Percentiles rank a stretch among this genome's conserved stretches.
Conservation (phyloP, 2,329 filamentous ascomycete species). For the Cytospora leucostoma region DNA sequence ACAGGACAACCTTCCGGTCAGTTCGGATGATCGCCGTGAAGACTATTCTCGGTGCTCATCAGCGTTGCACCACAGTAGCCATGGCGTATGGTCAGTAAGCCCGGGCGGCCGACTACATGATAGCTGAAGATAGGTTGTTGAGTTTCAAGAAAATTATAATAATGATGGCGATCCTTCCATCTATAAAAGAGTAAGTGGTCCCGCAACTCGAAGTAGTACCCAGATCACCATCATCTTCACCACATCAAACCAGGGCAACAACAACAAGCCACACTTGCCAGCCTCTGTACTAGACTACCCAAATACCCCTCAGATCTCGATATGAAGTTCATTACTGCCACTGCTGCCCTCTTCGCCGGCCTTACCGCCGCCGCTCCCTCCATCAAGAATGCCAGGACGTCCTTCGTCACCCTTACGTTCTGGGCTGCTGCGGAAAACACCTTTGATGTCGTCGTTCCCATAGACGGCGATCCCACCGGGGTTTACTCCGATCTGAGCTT, state of each 20-base stretch:
- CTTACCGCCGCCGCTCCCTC: conserved; percentile 25
- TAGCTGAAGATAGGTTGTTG: conserved; percentile 1
- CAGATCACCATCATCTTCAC: conserved; percentile 9
- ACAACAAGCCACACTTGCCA: background rate
- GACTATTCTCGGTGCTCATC: background rate
- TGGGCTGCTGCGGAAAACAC: conserved; percentile 28
- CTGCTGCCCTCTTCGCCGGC: conserved; percentile 27
- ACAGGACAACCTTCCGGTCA: background rate
- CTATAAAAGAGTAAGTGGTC: conserved; percentile 15
- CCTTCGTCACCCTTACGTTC: conserved; percentile 24
- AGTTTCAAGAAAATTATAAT: background rate
- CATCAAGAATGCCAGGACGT: conserved; percentile 13
- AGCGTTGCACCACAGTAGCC: conserved; percentile 22
- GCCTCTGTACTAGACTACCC: background rate
- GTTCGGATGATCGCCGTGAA: background rate
- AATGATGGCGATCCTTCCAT: background rate
- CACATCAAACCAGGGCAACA: background rate
- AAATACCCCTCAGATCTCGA: background rate
- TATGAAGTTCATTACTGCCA: conserved; percentile 25
- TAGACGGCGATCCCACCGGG: conserved; percentile 16
- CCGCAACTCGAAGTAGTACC: background rate
- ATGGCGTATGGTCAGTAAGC: conserved; percentile 10
- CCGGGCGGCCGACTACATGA: conserved; percentile 16
- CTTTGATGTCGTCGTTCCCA: conserved; percentile 19
- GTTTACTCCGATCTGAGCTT: conserved; percentile 27